phyloP scores from a whole-genome alignment of 2,329 filamentous ascomycete genomes.

The Colletotrichum theobromicola region DNA sequence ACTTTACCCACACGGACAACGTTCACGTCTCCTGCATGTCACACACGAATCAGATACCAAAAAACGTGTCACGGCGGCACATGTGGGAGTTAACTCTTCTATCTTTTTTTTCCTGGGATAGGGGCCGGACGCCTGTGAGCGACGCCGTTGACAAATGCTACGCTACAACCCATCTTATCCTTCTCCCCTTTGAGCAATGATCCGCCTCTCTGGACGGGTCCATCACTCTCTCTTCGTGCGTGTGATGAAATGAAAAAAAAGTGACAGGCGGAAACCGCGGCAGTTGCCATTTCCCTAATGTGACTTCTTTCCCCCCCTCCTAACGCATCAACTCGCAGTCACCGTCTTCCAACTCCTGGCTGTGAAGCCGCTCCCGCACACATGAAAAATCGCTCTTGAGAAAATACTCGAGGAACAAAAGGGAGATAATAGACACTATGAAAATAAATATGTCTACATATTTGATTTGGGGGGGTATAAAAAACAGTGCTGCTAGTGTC shows the following conservation, averaged over 20 bases:
- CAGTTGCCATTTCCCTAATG: neutral
- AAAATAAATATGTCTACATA: constrained; percentile 4
- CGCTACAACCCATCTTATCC: neutral
- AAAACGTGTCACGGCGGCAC: neutral
- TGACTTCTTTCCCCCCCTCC: neutral
- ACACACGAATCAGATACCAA: neutral
- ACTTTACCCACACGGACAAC: neutral
- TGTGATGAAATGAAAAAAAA: neutral
- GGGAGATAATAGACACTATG: constrained; percentile 11
- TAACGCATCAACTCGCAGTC: neutral
- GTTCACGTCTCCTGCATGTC: neutral
- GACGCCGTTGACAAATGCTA: neutral
- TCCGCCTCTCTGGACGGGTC: neutral
- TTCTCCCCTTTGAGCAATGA: neutral
- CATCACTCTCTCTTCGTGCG: neutral
- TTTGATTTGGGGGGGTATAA: constrained; percentile 4
- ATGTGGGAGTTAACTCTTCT: neutral
- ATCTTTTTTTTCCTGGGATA: neutral
- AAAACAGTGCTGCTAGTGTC: constrained; percentile 8
- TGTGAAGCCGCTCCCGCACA: neutral
- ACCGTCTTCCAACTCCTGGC: neutral
- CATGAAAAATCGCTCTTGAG: neutral
- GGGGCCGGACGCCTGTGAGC: neutral
- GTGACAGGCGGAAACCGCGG: constrained; percentile 9
- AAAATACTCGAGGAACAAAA: neutral